These are phyloP conservation scores for Glycine soja DNA, from an alignment of 306 rosid genomes.

Conservation along the genomic window DNA sequence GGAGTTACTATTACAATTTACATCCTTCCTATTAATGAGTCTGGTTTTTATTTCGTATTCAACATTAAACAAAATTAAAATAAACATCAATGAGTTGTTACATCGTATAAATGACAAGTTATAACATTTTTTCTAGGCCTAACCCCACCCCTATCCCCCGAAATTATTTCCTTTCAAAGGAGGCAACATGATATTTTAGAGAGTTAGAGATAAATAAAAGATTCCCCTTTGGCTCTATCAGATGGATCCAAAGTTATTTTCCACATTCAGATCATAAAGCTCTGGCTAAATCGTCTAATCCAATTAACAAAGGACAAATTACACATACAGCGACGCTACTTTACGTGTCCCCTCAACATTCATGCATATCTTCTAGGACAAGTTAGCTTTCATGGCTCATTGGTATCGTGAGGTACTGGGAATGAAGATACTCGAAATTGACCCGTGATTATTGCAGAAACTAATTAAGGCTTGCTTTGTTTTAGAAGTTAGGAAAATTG, in stretches of 20 bases:
- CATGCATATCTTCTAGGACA: conserved; percentile 24
- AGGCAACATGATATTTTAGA: background rate
- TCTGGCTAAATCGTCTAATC: background rate
- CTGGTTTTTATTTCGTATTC: background rate
- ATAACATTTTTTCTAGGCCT: background rate
- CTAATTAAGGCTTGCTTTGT: background rate
- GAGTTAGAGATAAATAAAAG: background rate
- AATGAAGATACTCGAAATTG: background rate
- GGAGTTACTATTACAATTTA: background rate
- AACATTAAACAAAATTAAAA: background rate
- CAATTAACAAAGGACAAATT: conserved; percentile 2
- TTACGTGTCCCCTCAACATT: background rate
- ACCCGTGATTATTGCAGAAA: background rate
- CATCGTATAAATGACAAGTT: background rate
- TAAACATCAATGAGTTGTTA: background rate
- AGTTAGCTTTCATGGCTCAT: conserved; percentile 20
- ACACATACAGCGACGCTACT: background rate
- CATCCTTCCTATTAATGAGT: background rate
- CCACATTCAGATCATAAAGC: background rate
- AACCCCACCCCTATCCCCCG: background rate
- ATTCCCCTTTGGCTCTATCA: background rate
- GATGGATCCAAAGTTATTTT: background rate
- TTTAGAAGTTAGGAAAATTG: background rate
- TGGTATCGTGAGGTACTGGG: background rate
- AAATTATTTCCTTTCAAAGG: background rate